Percentiles rank a stretch among this genome's conserved stretches.
Conservation (phyloP, 78 protist genomes). For the Salpingoeca rosetta region DNA sequence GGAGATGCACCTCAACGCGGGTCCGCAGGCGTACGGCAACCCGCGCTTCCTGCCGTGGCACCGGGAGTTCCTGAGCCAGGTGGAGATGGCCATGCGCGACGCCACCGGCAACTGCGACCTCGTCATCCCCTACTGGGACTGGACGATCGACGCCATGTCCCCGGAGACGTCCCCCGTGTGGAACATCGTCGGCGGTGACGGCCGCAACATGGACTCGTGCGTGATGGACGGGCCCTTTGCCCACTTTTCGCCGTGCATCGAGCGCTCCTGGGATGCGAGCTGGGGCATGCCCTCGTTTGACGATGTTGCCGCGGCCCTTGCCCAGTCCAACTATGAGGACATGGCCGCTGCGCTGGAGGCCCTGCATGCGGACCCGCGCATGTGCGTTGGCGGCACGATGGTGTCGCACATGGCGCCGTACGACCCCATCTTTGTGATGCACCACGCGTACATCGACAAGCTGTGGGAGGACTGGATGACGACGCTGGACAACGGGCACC, state of each 20-base stretch:
- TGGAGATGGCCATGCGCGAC: not conserved
- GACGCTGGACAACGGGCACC: not conserved
- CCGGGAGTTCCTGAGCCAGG: not conserved
- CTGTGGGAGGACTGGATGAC: not conserved
- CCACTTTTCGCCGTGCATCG: not conserved
- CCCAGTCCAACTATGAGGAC: not conserved
- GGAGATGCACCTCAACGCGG: not conserved
- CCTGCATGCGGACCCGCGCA: not conserved
- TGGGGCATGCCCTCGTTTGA: not conserved
- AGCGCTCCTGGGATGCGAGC: not conserved
- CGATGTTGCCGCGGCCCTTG: not conserved
- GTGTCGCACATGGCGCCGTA: not conserved
- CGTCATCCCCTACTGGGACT: conserved; percentile 1
- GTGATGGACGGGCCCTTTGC: not conserved
- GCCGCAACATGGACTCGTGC: not conserved
- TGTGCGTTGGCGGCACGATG: not conserved
- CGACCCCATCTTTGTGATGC: not conserved
- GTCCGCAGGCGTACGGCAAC: not conserved
- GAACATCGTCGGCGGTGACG: not conserved
- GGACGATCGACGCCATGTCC: not conserved
- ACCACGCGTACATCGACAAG: not conserved
- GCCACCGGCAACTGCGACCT: not conserved
- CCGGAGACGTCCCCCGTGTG: not conserved
- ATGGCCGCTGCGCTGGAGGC: not conserved
- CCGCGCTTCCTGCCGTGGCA: not conserved